These are phyloP conservation scores for Parietichytrium sp. DNA, from an alignment of 108 stramenopile species.

Conservation along the genomic window DNA sequence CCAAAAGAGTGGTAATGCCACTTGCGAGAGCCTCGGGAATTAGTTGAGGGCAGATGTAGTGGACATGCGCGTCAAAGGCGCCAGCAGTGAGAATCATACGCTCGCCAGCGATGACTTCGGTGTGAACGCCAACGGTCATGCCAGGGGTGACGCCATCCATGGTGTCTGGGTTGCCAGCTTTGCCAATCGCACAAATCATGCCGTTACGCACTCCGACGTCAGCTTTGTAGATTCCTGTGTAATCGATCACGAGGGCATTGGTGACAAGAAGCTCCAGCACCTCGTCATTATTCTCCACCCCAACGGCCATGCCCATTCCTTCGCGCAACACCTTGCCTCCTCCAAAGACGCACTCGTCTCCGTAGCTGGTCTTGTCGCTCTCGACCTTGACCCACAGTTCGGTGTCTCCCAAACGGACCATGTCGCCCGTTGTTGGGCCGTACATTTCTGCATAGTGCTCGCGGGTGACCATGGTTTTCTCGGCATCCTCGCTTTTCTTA, in stretches of 20 bases:
- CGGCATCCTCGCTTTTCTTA: not conserved
- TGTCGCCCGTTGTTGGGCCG: constrained; percentile 70
- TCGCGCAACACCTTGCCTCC: constrained; percentile 95
- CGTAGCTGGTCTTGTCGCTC: constrained; percentile 71
- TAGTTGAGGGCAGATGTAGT: constrained; percentile 96
- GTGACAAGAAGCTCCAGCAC: constrained; percentile 89
- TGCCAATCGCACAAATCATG: constrained; percentile 88
- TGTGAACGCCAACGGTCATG: constrained; percentile 84
- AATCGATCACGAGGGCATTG: constrained; percentile 90
- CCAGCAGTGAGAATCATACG: constrained; percentile 91
- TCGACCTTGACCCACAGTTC: constrained; percentile 76
- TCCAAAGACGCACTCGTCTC: constrained; percentile 97
- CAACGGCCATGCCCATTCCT: constrained; percentile 92
- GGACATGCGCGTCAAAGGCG: constrained; percentile 91
- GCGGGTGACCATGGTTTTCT: constrained; percentile 2
- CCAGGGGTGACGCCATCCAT: constrained; percentile 80
- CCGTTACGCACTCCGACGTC: constrained; percentile 90
- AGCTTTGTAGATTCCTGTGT: constrained; percentile 82
- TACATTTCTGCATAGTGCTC: constrained; percentile 49
- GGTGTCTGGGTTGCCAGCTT: constrained; percentile 95
- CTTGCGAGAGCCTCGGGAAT: constrained; percentile 86
- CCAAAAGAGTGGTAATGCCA: constrained; percentile 91
- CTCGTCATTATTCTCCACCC: constrained; percentile 43
- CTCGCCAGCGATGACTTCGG: constrained; percentile 96
- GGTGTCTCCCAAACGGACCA: constrained; percentile 84